Conservation (phyloP, 176 grass and related monocot species). For the Leersia perrieri region DNA sequence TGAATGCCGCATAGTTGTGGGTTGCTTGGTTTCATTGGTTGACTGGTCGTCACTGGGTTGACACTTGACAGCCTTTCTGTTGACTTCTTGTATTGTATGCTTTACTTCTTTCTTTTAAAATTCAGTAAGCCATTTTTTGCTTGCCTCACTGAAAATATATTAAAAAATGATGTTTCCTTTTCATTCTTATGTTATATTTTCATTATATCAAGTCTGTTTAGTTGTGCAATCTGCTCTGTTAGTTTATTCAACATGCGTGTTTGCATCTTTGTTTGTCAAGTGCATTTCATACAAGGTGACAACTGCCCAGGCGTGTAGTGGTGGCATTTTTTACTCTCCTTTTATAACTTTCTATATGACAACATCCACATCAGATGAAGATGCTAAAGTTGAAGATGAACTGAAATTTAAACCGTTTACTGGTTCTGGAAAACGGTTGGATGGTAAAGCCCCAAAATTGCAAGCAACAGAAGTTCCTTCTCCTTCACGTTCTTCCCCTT, state of each 20-base stretch:
- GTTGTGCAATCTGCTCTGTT: neutral
- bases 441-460: conserved; percentile 57
- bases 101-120: too few relatives aligned
- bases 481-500: conserved; percentile 4
- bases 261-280: neutral
- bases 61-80: too few relatives aligned
- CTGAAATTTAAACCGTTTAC: conserved; percentile 75
- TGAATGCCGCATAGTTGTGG: too few relatives aligned
- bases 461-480: conserved; percentile 14
- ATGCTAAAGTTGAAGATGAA: conserved; percentile 35
- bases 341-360: neutral
- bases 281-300: neutral
- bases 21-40: too few relatives aligned
- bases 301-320: neutral
- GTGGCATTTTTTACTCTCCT: neutral
- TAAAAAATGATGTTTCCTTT: neutral
- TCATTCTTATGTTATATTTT: neutral
- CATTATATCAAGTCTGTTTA: neutral
- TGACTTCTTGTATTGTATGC: too few relatives aligned
- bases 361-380: conserved; percentile 28
- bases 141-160: neutral
- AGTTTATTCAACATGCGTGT: neutral
- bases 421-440: conserved; percentile 61
- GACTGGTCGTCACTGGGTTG: too few relatives aligned
- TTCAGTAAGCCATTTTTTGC: too few relatives aligned